Evolutionary conservation across 169 alveolate genomes (phyloP).

Genomic region (Babesia ovata): DNA sequence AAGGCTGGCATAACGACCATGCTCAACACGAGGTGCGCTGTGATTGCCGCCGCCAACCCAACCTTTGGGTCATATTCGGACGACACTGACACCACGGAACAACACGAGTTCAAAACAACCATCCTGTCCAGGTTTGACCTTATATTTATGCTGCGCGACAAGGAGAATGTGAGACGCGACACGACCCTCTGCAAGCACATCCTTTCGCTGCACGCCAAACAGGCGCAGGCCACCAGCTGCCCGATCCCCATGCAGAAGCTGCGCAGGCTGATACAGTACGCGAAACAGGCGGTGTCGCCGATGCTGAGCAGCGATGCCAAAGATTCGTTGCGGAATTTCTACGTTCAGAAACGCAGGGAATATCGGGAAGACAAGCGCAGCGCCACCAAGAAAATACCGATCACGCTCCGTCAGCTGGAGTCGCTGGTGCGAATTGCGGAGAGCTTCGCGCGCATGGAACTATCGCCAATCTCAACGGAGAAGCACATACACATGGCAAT

Average conservation of each 20-base stretch:
- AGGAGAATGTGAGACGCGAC: slow-evolving; percentile 92
- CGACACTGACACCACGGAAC: slow-evolving; percentile 93
- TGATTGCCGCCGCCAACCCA: slow-evolving; percentile 99
- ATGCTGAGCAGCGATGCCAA: slow-evolving; percentile 94
- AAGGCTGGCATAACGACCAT: slow-evolving; percentile 99
- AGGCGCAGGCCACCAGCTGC: slow-evolving; percentile 30
- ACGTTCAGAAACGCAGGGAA: slow-evolving; percentile 89
- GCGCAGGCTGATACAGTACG: slow-evolving; percentile 75
- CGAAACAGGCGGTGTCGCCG: slow-evolving; percentile 88
- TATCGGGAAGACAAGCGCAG: slow-evolving; percentile 85
- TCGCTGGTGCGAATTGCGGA: slow-evolving; percentile 96
- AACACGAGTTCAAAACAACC: slow-evolving; percentile 97
- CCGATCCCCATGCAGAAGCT: slow-evolving; percentile 72
- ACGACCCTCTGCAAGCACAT: slow-evolving; percentile 76
- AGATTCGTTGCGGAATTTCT: slow-evolving; percentile 90
- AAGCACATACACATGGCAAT: slow-evolving; percentile 89
- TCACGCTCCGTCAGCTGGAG: slow-evolving; percentile 98
- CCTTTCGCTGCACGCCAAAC: slow-evolving; percentile 72
- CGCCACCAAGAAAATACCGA: slow-evolving; percentile 90
- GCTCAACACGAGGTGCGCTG: slow-evolving; percentile 94
- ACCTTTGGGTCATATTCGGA: slow-evolving; percentile 97
- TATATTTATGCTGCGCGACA: slow-evolving; percentile 96
- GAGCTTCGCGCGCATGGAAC: slow-evolving; percentile 89
- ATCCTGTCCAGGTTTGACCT: slow-evolving; percentile 96
- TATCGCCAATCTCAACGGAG: slow-evolving; percentile 85